Conservation (phyloP, 805 yeast genomes). For the Candida insectalens region DNA sequence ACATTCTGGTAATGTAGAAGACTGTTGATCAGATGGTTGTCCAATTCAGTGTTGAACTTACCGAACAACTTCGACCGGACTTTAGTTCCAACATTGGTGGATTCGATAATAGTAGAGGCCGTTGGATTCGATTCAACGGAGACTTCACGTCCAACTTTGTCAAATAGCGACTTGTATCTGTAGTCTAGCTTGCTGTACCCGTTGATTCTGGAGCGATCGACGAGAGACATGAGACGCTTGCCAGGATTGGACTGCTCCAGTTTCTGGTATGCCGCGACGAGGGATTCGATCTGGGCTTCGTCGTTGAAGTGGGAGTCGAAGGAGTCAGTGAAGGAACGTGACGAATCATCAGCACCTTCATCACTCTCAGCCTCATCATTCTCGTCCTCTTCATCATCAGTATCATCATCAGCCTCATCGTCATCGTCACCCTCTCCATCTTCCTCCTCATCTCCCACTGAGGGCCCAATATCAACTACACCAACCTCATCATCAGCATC, state of each 20-base stretch:
- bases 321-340: no score
- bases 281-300: slow-evolving; percentile 28
- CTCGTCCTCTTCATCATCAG: slow-evolving; percentile 9
- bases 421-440: slow-evolving; percentile 5
- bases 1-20: slow-evolving; percentile 69
- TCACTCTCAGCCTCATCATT: slow-evolving; percentile 29
- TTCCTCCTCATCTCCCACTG: slow-evolving; percentile 3
- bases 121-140: not conserved
- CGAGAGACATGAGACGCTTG: slow-evolving; percentile 13
- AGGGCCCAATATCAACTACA: slow-evolving; percentile 2
- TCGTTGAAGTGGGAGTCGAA: slow-evolving; percentile 68
- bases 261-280: slow-evolving; percentile 22
- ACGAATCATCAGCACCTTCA: slow-evolving; percentile 12
- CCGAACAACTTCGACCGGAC: slow-evolving; percentile 39
- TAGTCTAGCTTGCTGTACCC: slow-evolving; percentile 27
- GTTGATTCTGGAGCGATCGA: slow-evolving; percentile 7
- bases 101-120: slow-evolving; percentile 1
- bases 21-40: slow-evolving; percentile 47
- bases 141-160: no score
- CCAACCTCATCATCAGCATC: slow-evolving; percentile 18
- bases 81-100: slow-evolving; percentile 23
- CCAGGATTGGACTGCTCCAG: slow-evolving; percentile 1
- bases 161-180: slow-evolving; percentile 10
- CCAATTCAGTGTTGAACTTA: slow-evolving; percentile 28
- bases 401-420: slow-evolving; percentile 16